Evolutionary conservation across 2,329 filamentous ascomycete species (phyloP).

Genomic region (Lasiodiplodia theobromae): DNA sequence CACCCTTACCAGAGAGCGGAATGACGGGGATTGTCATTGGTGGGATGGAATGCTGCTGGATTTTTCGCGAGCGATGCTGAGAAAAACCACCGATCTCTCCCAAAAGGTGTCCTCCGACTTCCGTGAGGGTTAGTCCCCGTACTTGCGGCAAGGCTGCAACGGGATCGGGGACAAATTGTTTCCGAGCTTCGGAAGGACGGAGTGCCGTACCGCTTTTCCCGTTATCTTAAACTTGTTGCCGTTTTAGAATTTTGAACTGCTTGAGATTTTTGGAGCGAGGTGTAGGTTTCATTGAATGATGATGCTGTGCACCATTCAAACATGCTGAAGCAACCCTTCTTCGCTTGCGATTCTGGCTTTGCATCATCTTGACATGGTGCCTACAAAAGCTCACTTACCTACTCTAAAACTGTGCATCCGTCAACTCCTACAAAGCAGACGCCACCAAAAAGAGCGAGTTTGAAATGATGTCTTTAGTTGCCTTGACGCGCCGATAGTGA

Average conservation of each 20-base stretch:
- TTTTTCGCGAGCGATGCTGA: neutral
- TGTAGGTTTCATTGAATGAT: neutral
- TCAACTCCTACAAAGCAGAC: neutral
- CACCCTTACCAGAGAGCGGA: neutral
- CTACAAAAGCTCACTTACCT: neutral
- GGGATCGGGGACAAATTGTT: neutral
- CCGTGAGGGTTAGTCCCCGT: neutral
- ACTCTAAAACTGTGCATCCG: neutral
- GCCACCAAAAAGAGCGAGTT: neutral
- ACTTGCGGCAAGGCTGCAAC: neutral
- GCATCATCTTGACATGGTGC: neutral
- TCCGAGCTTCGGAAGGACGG: neutral
- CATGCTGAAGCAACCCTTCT: neutral
- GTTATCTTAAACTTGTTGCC: neutral
- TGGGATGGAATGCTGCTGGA: neutral
- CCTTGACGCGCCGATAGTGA: neutral
- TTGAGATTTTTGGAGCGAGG: neutral
- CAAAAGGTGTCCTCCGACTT: neutral
- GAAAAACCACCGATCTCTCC: neutral
- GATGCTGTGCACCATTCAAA: neutral
- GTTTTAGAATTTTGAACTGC: neutral
- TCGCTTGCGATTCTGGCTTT: neutral
- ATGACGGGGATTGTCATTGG: neutral
- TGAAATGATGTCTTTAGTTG: no score
- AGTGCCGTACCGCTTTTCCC: neutral